These are phyloP conservation scores for Paragyromitra xinjiangensis DNA, from an alignment of 495 filamentous ascomycete genomes.

Conservation along the genomic window DNA sequence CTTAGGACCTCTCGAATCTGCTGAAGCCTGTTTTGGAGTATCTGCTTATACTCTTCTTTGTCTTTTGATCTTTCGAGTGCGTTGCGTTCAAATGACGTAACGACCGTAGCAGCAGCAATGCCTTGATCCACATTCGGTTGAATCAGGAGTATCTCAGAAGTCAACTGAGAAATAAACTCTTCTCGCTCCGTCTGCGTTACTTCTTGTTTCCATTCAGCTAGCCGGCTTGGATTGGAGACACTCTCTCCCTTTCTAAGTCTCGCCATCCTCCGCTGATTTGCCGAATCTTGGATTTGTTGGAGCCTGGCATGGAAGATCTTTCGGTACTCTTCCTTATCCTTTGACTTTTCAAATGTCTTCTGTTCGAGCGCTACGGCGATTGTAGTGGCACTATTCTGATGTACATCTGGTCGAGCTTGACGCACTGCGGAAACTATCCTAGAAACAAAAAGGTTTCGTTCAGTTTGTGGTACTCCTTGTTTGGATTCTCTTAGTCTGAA, in stretches of 20 bases:
- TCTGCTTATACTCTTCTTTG: conserved; percentile 1
- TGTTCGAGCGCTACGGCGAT: not conserved
- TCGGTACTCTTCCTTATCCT: conserved; percentile 1
- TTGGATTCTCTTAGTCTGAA: not conserved
- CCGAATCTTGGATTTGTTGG: not conserved
- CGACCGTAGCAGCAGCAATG: not conserved
- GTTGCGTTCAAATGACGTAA: not conserved
- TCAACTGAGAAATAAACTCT: not conserved
- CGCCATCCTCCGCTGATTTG: not conserved
- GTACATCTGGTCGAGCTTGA: not conserved
- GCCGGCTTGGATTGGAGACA: not conserved
- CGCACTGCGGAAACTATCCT: not conserved
- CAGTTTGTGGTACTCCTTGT: not conserved
- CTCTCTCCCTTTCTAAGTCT: not conserved
- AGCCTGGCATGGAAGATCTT: not conserved
- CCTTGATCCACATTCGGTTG: not conserved
- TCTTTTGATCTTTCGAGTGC: not conserved
- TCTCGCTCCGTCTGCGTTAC: not conserved
- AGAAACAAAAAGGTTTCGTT: conserved; percentile 4
- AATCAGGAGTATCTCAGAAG: not conserved
- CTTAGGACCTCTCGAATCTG: not conserved
- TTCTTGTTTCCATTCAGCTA: not conserved
- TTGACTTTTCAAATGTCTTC: not conserved
- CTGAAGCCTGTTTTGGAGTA: not conserved
- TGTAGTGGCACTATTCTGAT: not conserved